Conservation (phyloP, 2,329 filamentous ascomycete species). For the Sporothrix inflata region DNA sequence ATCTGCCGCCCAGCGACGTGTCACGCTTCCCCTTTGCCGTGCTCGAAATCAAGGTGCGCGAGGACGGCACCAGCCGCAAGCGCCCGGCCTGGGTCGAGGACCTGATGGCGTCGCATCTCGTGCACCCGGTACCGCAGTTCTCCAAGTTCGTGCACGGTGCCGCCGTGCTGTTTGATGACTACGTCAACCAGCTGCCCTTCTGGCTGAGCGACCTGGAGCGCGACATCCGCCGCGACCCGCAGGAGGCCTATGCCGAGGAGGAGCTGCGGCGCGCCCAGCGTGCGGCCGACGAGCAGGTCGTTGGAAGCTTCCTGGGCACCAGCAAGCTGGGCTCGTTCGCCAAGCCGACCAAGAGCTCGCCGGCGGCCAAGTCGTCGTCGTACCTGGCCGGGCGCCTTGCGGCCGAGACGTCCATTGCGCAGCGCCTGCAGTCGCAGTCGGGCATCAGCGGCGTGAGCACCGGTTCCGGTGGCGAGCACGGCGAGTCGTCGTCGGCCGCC, state of each 20-base stretch:
- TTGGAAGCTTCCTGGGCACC: conserved; percentile 81
- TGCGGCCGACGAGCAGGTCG: conserved; percentile 84
- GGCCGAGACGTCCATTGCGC: conserved; percentile 32
- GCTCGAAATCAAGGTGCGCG: conserved; percentile 87
- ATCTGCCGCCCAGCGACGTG: conserved; percentile 88
- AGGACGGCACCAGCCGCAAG: conserved; percentile 61
- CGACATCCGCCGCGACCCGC: conserved; percentile 92
- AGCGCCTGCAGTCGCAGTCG: conserved; percentile 21
- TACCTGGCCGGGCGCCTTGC: conserved; percentile 60
- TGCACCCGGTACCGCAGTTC: conserved; percentile 86
- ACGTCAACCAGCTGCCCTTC: conserved; percentile 94
- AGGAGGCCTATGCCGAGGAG: conserved; percentile 87
- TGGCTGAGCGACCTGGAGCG: conserved; percentile 91
- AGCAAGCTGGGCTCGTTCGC: conserved; percentile 56
- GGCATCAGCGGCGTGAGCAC: conserved; percentile 38
- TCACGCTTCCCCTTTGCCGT: conserved; percentile 88
- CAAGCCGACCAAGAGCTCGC: conserved; percentile 66
- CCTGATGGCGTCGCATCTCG: conserved; percentile 87
- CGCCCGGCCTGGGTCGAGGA: conserved; percentile 87
- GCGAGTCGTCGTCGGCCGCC: conserved; percentile 11
- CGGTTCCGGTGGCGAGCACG: conserved; percentile 31
- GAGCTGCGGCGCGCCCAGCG: conserved; percentile 79
- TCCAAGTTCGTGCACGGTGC: conserved; percentile 97
- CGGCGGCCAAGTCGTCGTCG: conserved; percentile 62
- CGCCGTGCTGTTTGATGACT: conserved; percentile 88